Conservation (phyloP, 2,329 filamentous ascomycete genomes). For the Aspergillus tanneri region DNA sequence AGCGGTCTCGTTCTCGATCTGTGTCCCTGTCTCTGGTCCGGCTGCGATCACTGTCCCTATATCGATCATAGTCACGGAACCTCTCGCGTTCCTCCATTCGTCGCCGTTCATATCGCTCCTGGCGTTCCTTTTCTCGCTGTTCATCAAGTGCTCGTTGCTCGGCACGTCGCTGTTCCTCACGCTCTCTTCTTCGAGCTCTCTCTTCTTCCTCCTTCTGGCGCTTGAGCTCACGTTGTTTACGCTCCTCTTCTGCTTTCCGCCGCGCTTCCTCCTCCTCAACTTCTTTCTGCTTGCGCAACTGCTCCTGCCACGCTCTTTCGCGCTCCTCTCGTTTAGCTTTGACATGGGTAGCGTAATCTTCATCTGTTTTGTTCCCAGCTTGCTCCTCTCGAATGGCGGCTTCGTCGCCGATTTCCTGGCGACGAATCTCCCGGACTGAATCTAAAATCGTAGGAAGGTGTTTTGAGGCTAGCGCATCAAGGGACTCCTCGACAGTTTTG, state of each 20-base stretch:
- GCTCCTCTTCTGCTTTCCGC: conserved; percentile 44
- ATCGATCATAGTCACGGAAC: conserved; percentile 39
- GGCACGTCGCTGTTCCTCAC: conserved; percentile 50
- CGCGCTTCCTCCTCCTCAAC: conserved; percentile 45
- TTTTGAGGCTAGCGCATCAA: conserved; percentile 56
- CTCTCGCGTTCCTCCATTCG: conserved; percentile 49
- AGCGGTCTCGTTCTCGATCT: conserved; percentile 26
- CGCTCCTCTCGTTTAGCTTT: conserved; percentile 54
- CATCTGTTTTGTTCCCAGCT: conserved; percentile 59
- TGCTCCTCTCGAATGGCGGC: conserved; percentile 54
- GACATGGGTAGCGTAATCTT: conserved; percentile 58
- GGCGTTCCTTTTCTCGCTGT: conserved; percentile 52
- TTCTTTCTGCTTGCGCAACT: conserved; percentile 54
- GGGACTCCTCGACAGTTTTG: conserved; percentile 54
- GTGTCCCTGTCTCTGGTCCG: conserved; percentile 34
- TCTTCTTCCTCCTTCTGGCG: conserved; percentile 47
- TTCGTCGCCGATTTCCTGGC: conserved; percentile 59
- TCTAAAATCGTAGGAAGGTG: conserved; percentile 55
- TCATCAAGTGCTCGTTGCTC: conserved; percentile 54
- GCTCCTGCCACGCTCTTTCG: conserved; percentile 50
- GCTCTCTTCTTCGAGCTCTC: conserved; percentile 51
- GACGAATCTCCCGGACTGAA: conserved; percentile 57
- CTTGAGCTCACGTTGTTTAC: conserved; percentile 44
- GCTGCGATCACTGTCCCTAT: conserved; percentile 36
- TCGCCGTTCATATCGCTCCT: conserved; percentile 47